phyloP scores from a whole-genome alignment of 1,139 yeast genomes.

The Pneumocystis oryctolagi region DNA sequence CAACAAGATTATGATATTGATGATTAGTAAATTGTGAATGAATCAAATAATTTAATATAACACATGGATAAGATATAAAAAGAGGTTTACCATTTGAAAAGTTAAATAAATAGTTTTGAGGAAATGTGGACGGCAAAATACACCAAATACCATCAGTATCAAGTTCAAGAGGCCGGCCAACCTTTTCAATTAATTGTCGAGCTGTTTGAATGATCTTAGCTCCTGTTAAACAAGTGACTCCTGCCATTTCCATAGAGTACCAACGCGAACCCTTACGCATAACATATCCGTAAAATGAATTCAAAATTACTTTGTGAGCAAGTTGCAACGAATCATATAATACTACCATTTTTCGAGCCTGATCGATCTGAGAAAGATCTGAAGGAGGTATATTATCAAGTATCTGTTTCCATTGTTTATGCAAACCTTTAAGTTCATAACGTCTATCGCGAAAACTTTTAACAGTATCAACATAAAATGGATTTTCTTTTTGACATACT shows the following conservation, averaged over 20 bases:
- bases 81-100: slow-evolving; percentile 65
- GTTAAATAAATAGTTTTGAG: slow-evolving; percentile 66
- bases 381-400: slow-evolving; percentile 38
- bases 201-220: slow-evolving; percentile 98
- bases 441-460: slow-evolving; percentile 90
- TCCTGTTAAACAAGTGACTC: slow-evolving; percentile 94
- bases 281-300: slow-evolving; percentile 94
- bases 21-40: slow-evolving; percentile 84
- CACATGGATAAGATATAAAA: slow-evolving; percentile 80
- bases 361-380: slow-evolving; percentile 49
- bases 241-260: slow-evolving; percentile 99
- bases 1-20: slow-evolving; percentile 78
- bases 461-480: slow-evolving; percentile 90
- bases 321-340: slow-evolving; percentile 87
- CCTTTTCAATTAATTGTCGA: slow-evolving; percentile 73
- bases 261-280: slow-evolving; percentile 98
- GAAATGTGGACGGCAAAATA: slow-evolving; percentile 81
- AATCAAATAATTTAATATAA: slow-evolving; percentile 87
- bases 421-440: slow-evolving; percentile 85
- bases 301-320: slow-evolving; percentile 92
- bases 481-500: slow-evolving; percentile 93
- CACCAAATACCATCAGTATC: slow-evolving; percentile 99
- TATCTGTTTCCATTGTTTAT: slow-evolving; percentile 88
- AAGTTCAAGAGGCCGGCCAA: slow-evolving; percentile 88
- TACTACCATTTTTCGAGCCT: slow-evolving; percentile 85